Conservation (phyloP, 768 basidiomycete species). For the Mycena alexandri region DNA sequence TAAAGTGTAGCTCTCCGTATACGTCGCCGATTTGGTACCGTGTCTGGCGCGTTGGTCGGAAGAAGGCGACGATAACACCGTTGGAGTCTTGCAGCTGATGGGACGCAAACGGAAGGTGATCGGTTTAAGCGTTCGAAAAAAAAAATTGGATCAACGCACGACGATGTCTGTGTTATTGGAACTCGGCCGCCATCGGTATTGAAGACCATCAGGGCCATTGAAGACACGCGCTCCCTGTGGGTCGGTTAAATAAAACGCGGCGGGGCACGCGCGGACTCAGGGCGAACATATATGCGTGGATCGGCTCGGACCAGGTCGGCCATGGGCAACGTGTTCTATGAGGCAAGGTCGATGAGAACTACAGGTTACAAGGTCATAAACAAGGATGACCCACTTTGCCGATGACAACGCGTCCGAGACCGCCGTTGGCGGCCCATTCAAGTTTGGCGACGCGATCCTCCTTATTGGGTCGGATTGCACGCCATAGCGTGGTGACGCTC, state of each 20-base stretch:
- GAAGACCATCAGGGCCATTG: constrained; percentile 85
- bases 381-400: constrained; percentile 71
- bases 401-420: constrained; percentile 86
- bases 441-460: constrained; percentile 91
- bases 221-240: constrained; percentile 75
- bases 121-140: constrained; percentile 32
- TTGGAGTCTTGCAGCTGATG: constrained; percentile 79
- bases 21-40: constrained; percentile 91
- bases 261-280: constrained; percentile 34
- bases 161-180: constrained; percentile 68
- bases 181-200: constrained; percentile 86
- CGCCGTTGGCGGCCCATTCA: constrained; percentile 87
- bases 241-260: constrained; percentile 27
- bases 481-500: constrained; percentile 83
- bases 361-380: constrained; percentile 34
- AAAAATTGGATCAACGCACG: constrained; percentile 55
- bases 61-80: constrained; percentile 81
- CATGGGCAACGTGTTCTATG: constrained; percentile 83
- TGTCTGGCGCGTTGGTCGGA: constrained; percentile 80
- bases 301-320: constrained; percentile 83
- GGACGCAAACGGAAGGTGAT: constrained; percentile 35
- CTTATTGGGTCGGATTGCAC: constrained; percentile 84
- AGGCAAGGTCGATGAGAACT: constrained; percentile 43
- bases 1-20: constrained; percentile 87
- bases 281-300: constrained; percentile 66